Evolutionary conservation across 1,139 yeast species (phyloP).

Genomic region (Yamadazyma conglobata): DNA sequence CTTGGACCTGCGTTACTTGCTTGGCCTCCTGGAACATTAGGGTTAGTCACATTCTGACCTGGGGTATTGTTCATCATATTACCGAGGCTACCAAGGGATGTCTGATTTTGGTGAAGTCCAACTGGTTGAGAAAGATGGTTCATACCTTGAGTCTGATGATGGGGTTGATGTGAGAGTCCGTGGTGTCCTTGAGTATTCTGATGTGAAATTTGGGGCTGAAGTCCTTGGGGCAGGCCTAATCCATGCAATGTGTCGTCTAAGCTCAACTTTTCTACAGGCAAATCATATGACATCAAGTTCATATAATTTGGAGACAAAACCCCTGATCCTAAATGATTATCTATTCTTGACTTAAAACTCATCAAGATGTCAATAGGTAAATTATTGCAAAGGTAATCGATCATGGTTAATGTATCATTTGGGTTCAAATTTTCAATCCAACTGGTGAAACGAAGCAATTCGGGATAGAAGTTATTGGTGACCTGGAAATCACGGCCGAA

Average conservation of each 20-base stretch:
- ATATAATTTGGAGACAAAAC: neutral
- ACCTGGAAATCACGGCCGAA: slow-evolving; percentile 18
- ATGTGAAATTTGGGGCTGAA: neutral
- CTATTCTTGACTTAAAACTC: slow-evolving; percentile 43
- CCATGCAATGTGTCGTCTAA: no score
- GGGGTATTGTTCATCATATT: slow-evolving; percentile 42
- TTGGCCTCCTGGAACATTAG: slow-evolving; percentile 18
- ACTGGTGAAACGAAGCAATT: slow-evolving; percentile 49
- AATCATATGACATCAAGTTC: slow-evolving; percentile 1
- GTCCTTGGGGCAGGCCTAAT: neutral
- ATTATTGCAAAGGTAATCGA: slow-evolving; percentile 54
- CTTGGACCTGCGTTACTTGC: slow-evolving; percentile 24
- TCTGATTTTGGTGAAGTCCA: slow-evolving; percentile 27
- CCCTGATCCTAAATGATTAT: slow-evolving; percentile 12
- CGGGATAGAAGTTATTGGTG: slow-evolving; percentile 28
- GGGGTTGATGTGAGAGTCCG: slow-evolving; percentile 1
- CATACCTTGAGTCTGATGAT: slow-evolving; percentile 9
- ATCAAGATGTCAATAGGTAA: slow-evolving; percentile 47
- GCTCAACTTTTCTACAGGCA: no score
- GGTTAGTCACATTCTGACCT: slow-evolving; percentile 16
- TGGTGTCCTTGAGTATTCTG: neutral
- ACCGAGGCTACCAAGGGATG: slow-evolving; percentile 23
- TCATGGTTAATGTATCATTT: slow-evolving; percentile 55
- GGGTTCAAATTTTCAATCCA: slow-evolving; percentile 60
- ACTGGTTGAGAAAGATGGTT: slow-evolving; percentile 18